Conservation (phyloP, 805 yeast species). For the Starmera quercuum region DNA sequence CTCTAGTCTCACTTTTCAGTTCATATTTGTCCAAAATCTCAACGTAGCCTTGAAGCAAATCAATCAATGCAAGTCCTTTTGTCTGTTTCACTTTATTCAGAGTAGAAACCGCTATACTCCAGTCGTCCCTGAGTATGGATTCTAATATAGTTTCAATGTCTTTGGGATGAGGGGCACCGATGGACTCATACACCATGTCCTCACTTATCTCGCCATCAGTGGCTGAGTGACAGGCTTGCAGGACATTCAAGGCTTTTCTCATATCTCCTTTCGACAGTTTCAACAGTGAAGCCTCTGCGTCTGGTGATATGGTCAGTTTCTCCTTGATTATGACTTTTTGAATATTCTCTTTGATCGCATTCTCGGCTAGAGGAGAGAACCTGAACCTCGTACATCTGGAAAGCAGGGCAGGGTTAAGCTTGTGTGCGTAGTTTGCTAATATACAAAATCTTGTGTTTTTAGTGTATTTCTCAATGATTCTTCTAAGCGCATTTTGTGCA, state of each 20-base stretch:
- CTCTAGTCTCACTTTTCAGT: conserved; percentile 53
- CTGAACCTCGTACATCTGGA: conserved; percentile 95
- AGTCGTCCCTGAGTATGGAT: conserved; percentile 77
- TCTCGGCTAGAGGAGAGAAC: conserved; percentile 70
- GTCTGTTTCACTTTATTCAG: conserved; percentile 54
- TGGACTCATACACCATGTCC: conserved; percentile 83
- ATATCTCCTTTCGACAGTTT: conserved; percentile 86
- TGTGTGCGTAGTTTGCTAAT: conserved; percentile 92
- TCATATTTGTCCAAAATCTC: conserved; percentile 65
- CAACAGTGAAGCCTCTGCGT: conserved; percentile 61
- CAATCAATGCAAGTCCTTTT: conserved; percentile 88
- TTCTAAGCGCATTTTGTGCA: conserved; percentile 76
- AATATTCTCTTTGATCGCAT: conserved; percentile 63
- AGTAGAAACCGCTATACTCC: conserved; percentile 70
- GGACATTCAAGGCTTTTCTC: conserved; percentile 88
- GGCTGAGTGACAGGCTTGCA: conserved; percentile 91
- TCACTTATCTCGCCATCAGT: conserved; percentile 50
- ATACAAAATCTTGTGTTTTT: conserved; percentile 94
- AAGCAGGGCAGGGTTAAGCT: conserved; percentile 86
- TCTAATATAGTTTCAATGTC: conserved; percentile 73
- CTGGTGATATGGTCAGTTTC: conserved; percentile 44
- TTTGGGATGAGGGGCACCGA: conserved; percentile 90
- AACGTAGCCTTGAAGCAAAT: conserved; percentile 69
- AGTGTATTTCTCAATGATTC: conserved; percentile 83
- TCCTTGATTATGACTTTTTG: conserved; percentile 65